Evolutionary conservation across 139 green algal genomes (phyloP).

Genomic region (Prasinococcaceae sp.): DNA sequence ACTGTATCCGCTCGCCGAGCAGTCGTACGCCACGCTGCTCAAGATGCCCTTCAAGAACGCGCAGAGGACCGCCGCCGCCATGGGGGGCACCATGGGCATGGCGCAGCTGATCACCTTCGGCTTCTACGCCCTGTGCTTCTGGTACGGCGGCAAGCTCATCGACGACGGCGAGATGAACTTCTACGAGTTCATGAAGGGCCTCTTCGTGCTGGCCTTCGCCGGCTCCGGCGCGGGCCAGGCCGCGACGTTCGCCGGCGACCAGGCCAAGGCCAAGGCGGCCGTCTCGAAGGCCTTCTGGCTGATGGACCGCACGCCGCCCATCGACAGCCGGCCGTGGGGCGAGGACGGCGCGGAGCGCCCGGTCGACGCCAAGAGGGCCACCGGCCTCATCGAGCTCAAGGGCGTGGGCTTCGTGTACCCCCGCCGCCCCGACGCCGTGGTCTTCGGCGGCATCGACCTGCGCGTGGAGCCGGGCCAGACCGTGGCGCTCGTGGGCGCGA

Average conservation of each 20-base stretch:
- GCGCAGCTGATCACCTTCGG: constrained; percentile 2
- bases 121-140: constrained; percentile 10
- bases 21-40: neutral
- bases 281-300: constrained; percentile 3
- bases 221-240: constrained; percentile 6
- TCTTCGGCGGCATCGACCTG: constrained; percentile 46
- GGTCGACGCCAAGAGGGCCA: too few relatives aligned
- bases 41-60: neutral
- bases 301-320: constrained; percentile 5
- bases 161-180: constrained; percentile 10
- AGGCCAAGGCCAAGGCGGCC: neutral
- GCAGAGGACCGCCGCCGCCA: neutral
- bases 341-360: too few relatives aligned
- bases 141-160: constrained; percentile 7
- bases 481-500: constrained; percentile 74
- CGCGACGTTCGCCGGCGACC: constrained; percentile 8
- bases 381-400: constrained; percentile 5
- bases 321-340: constrained; percentile 7
- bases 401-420: constrained; percentile 46
- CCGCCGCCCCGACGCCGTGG: constrained; percentile 22
- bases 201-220: constrained; percentile 9
- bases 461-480: constrained; percentile 48
- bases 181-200: constrained; percentile 13
- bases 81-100: neutral
- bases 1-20: neutral